These are phyloP conservation scores for Colletotrichum limetticola DNA, from an alignment of 2,329 filamentous ascomycete genomes.

Conservation along the genomic window DNA sequence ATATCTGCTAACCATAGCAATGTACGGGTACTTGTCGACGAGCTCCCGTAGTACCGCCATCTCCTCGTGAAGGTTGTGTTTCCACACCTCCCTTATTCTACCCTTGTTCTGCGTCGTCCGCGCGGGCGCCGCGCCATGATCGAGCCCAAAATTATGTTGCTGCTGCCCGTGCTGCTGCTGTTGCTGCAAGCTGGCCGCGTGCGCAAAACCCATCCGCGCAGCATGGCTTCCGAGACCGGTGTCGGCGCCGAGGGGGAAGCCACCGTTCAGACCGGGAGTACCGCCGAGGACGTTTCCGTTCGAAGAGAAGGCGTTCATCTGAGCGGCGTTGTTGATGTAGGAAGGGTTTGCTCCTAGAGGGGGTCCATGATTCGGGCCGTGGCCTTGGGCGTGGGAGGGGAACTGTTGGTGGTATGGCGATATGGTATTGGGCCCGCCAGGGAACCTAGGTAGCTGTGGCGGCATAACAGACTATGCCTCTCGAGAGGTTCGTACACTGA, in stretches of 20 bases:
- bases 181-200: constrained; percentile 70
- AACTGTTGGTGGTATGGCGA: constrained; percentile 60
- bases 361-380: constrained; percentile 57
- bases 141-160: constrained; percentile 39
- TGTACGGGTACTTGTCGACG: constrained; percentile 92
- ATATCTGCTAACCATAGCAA: constrained; percentile 84
- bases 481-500: constrained; percentile 4
- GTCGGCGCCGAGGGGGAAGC: constrained; percentile 67
- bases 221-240: constrained; percentile 88
- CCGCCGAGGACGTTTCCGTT: constrained; percentile 68
- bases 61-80: constrained; percentile 89
- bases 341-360: constrained; percentile 73
- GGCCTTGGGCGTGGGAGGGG: constrained; percentile 63
- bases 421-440: constrained; percentile 56
- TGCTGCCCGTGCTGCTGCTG: constrained; percentile 67
- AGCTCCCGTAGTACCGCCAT: constrained; percentile 86
- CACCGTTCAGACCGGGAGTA: constrained; percentile 66
- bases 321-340: constrained; percentile 75
- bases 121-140: constrained; percentile 42
- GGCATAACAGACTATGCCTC: constrained; percentile 47
- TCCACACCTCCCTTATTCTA: constrained; percentile 96
- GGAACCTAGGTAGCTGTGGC: constrained; percentile 57
- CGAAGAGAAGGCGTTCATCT: constrained; percentile 74
- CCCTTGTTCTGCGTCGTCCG: constrained; percentile 75
- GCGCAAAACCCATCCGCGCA: constrained; percentile 86